These are phyloP conservation scores for Malus hybrid DNA, from an alignment of 331 rosid genomes.

Conservation along the genomic window DNA sequence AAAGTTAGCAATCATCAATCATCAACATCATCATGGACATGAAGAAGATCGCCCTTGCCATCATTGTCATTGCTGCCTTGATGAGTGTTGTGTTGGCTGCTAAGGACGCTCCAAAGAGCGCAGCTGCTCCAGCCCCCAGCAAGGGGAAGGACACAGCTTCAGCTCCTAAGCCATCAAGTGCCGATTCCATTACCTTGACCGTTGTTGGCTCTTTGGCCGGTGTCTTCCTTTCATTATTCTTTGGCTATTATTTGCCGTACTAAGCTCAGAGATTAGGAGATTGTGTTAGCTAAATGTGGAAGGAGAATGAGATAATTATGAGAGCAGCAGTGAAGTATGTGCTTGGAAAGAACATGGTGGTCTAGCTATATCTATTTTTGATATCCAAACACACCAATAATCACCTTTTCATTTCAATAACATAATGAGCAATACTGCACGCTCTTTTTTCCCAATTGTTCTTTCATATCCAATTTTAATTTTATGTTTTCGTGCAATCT, in stretches of 20 bases:
- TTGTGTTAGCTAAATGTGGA: background rate
- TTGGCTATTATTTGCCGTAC: constrained; percentile 22
- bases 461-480: background rate
- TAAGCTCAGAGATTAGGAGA: background rate
- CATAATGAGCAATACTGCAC: background rate
- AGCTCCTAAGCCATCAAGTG: constrained; percentile 26
- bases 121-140: background rate
- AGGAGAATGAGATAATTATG: background rate
- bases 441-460: background rate
- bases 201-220: constrained; percentile 47
- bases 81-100: constrained; percentile 16
- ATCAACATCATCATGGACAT: background rate
- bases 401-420: background rate
- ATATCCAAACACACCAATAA: background rate
- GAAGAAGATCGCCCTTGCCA: no score
- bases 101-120: background rate
- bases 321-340: background rate
- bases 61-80: no score
- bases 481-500: background rate
- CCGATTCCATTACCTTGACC: constrained; percentile 25
- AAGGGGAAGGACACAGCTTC: constrained; percentile 17
- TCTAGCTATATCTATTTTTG: background rate
- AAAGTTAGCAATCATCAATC: background rate
- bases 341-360: background rate
- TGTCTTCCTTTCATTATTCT: constrained; percentile 35